Evolutionary conservation across 208 protist genomes (phyloP).

Genomic region (Leishmania aethiopica): DNA sequence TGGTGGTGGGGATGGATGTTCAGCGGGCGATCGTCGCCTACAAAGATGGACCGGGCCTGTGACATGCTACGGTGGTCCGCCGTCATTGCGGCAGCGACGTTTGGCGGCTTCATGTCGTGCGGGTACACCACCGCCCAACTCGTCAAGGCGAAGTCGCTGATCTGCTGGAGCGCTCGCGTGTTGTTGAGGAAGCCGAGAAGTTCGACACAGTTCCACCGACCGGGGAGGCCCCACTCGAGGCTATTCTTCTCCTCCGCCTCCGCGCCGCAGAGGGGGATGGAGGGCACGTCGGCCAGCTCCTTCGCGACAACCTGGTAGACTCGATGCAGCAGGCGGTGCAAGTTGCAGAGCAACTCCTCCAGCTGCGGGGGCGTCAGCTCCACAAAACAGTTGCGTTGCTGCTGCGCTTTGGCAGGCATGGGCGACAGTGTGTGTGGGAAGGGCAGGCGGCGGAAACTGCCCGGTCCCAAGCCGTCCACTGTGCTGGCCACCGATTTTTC

Average conservation of each 20-base stretch:
- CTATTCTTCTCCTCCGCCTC: slow-evolving; percentile 8
- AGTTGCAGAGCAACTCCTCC: slow-evolving; percentile 16
- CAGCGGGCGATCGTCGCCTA: slow-evolving; percentile 10
- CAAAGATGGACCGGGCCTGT: neutral
- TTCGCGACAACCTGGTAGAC: slow-evolving; percentile 14
- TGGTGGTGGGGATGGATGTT: neutral
- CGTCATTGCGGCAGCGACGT: slow-evolving; percentile 12
- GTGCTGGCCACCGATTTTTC: slow-evolving; percentile 1
- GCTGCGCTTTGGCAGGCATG: neutral
- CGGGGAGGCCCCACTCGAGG: slow-evolving; percentile 7
- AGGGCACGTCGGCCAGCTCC: slow-evolving; percentile 9
- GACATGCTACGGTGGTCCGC: neutral
- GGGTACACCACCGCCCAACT: slow-evolving; percentile 44
- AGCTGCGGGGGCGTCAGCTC: slow-evolving; percentile 20
- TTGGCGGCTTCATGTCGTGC: slow-evolving; percentile 16
- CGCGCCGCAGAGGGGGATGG: neutral
- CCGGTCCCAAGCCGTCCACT: neutral
- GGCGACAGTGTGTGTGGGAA: neutral
- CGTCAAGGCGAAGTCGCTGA: slow-evolving; percentile 53
- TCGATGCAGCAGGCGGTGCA: slow-evolving; percentile 15
- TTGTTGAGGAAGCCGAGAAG: slow-evolving; percentile 44
- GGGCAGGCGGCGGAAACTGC: neutral
- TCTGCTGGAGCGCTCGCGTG: slow-evolving; percentile 46
- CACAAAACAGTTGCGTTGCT: slow-evolving; percentile 18
- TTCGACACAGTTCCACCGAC: slow-evolving; percentile 35